A percentile compares a stretch with the other conserved stretches of the same genome.
These are phyloP conservation scores for Candida sonorensis DNA, from an alignment of 805 yeast genomes.

Conservation along the genomic window DNA sequence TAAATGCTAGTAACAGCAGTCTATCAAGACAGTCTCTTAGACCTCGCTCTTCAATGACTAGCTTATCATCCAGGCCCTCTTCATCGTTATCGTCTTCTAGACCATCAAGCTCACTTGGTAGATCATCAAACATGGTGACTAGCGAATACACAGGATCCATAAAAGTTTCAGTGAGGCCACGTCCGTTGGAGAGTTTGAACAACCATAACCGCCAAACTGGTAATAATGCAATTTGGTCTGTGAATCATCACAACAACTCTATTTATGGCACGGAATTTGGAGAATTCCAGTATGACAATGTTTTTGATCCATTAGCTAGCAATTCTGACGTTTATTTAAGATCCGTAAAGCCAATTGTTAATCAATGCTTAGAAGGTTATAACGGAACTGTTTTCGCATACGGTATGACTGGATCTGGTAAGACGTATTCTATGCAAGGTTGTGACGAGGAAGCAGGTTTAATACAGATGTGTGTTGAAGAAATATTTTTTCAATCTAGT, in stretches of 20 bases:
- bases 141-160: conserved; percentile 70
- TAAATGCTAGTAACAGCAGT: too few species aligned
- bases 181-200: conserved; percentile 52
- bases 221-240: conserved; percentile 36
- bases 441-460: conserved; percentile 56
- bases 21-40: too few species aligned
- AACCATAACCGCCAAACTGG: conserved; percentile 5
- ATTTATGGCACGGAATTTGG: conserved; percentile 51
- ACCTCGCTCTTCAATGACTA: conserved; percentile 17
- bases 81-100: conserved; percentile 6
- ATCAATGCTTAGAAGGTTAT: conserved; percentile 60
- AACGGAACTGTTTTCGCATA: conserved; percentile 90
- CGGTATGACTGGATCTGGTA: conserved; percentile 94
- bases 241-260: conserved; percentile 31
- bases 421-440: conserved; percentile 85
- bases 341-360: conserved; percentile 47
- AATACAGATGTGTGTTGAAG: conserved; percentile 58
- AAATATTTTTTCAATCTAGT: conserved; percentile 47
- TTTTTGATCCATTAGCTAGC: conserved; percentile 49
- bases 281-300: conserved; percentile 70
- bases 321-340: conserved; percentile 57
- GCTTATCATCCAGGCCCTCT: conserved; percentile 13
- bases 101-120: conserved; percentile 17
- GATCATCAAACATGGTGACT: too few species aligned
- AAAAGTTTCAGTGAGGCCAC: conserved; percentile 70